Evolutionary conservation across 2,329 filamentous ascomycete genomes (phyloP), one percentile per base, ranked within the genome.

Genomic region (Lithohypha guttulata): DNA sequence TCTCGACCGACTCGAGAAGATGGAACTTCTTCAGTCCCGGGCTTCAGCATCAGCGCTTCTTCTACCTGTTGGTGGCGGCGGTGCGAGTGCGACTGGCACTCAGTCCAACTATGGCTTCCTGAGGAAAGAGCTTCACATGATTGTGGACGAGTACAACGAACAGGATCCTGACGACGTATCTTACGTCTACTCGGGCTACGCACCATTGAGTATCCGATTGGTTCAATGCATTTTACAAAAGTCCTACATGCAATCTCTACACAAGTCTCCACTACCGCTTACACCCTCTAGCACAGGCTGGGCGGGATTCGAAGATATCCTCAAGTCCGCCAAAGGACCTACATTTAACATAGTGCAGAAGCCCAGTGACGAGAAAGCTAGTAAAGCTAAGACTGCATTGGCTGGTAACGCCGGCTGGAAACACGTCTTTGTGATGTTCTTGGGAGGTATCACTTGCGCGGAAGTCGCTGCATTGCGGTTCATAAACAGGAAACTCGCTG

Each of bases 101-200:
- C 85, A 86, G 59, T 94, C 87, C 8, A 95, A 96, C 58, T 98
- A 95, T 62, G 79, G 77, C 3, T 83, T 84, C 50, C 66, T 96
- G 4, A 81, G 93, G 39, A 93, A 91, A 58, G 79, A 80, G 44
- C 73, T 98, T 10, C 77, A 81, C 20, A 73, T 98, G 11, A 93
- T 95, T 56, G 81, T 95, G 41, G 91, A 98, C 57, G 91, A 96
- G 57, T 89, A 98, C 26, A 87, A 93, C 55, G 91, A 98, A 60
- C 79, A 91, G 43, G 82, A 93, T 32, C 91, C 91, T 2, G 84
- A 91, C 53, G 91, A 98, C 53, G 80, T 96, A 45, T 82, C 87
- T n/a, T 98, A 98, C 54, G 87, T 95, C 8, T 98, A 96, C 62
- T 93, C 84, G 48, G 93, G 91, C 37, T 98, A 96, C 56, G 91